Evolutionary conservation across 2,329 filamentous ascomycete species (phyloP), one percentile per base, ranked within the genome.

Genomic region (Septoria petroselini): DNA sequence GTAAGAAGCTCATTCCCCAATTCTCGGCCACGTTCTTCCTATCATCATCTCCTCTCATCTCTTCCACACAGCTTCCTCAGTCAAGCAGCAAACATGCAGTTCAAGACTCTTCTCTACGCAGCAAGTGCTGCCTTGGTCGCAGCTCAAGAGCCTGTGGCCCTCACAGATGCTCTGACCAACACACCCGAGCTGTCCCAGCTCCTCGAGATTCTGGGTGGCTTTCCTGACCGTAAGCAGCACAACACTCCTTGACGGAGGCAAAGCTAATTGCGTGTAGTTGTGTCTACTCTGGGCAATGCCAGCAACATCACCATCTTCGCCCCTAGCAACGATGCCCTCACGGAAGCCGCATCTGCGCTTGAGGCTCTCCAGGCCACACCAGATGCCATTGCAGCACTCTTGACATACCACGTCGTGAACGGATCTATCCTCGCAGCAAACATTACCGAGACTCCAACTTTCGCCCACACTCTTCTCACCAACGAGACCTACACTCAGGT

Each of bases 371-470:
- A 66, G 2, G 50, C 59, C 21, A 61, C 71, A 31, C 49, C 64
- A 14, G 67, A 59, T 3, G 54, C 68, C 11, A 58, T 76, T 14
- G 59, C 67, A 51, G 76, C 76, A 3, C 63, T 82, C 21, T 65
- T 84, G 17, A 69, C 66, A 48, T 84, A 84, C 64, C 81, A 84
- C 61, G 73, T 83, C 15, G 64, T 84, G 6, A 75, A 78, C 49
- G 80, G 79, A 30, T 74, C 71, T 1, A 73, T 76, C 55, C 58
- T 57, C 4, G 62, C 67, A 3, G 67, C 74, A 48, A 68, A 62
- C 35, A 70, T 72, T 30, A 59, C 62, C 7, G 46, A 53, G 12
- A 63, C 62, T n/a, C 63, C 65, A 7, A 35, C 52, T 7, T 79
- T 80, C 58, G 60, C 73, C 1, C 72, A 72, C 11, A 77, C 75